Percentiles rank a stretch among this genome's conserved stretches.
Evolutionary conservation across 768 basidiomycete genomes (phyloP).

Genomic region (Suillus bovinus): DNA sequence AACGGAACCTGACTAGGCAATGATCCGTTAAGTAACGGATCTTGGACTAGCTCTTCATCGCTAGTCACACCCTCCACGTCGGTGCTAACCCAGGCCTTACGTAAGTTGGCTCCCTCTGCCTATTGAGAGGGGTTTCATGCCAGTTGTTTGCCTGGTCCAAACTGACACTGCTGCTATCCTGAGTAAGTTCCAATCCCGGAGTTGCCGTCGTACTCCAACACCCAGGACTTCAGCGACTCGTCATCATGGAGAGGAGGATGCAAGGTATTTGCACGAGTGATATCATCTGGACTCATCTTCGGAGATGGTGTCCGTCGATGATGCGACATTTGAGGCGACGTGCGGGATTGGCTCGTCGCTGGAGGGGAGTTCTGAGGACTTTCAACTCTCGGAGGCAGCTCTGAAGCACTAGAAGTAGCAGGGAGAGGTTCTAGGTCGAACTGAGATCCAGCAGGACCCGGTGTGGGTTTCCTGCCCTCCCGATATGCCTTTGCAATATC

Average conservation of each 20-base stretch:
- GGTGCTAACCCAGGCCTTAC: conserved; percentile 41
- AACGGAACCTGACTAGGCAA: conserved; percentile 18
- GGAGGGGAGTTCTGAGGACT: conserved; percentile 29
- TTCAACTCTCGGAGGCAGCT: conserved; percentile 20
- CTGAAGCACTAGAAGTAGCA: conserved; percentile 12
- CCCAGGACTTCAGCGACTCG: conserved; percentile 47
- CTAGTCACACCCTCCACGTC: conserved; percentile 40
- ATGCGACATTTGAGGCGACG: conserved; percentile 4
- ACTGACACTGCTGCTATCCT: conserved; percentile 17
- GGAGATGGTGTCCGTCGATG: conserved; percentile 37
- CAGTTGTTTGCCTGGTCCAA: conserved; percentile 25
- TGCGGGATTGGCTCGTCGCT: conserved; percentile 25
- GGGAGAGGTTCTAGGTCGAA: conserved; percentile 23
- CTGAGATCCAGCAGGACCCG: conserved; percentile 68
- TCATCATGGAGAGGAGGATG: conserved; percentile 29
- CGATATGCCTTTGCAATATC: conserved; percentile 93
- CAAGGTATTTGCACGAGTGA: conserved; percentile 31
- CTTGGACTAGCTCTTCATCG: conserved; percentile 28
- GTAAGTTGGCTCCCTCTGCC: conserved; percentile 22
- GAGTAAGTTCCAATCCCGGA: conserved; percentile 50
- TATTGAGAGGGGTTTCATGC: conserved; percentile 32
- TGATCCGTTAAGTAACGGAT: conserved; percentile 15
- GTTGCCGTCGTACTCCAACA: conserved; percentile 80
- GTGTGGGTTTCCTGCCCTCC: conserved; percentile 83
- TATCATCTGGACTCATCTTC: conserved; percentile 28